Base-by-base conservation (phyloP, 139 green algal species). In the Zygnema circumcarinatum region DNA sequence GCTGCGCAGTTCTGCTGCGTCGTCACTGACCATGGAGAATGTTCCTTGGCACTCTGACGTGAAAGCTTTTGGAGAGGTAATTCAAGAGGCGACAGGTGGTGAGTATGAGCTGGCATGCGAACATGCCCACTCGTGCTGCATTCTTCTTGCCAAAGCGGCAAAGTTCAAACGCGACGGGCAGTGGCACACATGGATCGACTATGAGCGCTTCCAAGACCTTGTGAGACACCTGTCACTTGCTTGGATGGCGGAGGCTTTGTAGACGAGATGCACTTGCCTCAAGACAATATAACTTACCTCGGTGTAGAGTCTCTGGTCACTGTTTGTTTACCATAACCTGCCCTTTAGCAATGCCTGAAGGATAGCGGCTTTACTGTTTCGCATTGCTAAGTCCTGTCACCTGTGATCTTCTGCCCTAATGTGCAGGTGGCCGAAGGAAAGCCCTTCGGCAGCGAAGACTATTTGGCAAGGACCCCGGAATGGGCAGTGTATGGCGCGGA, bases 161-260 rank as follows among this genome's bases (percentile, higher is more conserved):
- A 84, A 87, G 1, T 97, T 96, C 89, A 81, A 93, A n/a, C 38
- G 25, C 20, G 85, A 92, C 16, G 94, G 92, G 2, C 38, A 35
- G 47, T 97, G 95, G 95, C 93, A 96, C 92, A 97, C 95, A 2
- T 96, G 94, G 94, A 97, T 97, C 78, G 93, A 97, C 88, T 97
- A 97, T 85, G 84, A 94, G n/a, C 92, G 90, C 79, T 95, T 92
- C 40, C 81, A 95, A 86, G 16, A 91, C 31, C 92, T 95, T 67
- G 93, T 93, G 2, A 25, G 68, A 38, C n/a, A n/a, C n/a, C n/a
- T 22, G 68, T 1, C 32, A 2, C 1, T 2, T 32, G 67, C 32
- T 16, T 25, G 11, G 16, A 36, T 35, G 68, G 68, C 25, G 25
- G 21, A 25, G 67, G 2, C 32, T 21, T 16, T 25, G 68, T 21